Evolutionary conservation across 2,329 filamentous ascomycete genomes (phyloP), one percentile per base, ranked within the genome.

Genomic region (Nannizziopsis arthrosporioides): DNA sequence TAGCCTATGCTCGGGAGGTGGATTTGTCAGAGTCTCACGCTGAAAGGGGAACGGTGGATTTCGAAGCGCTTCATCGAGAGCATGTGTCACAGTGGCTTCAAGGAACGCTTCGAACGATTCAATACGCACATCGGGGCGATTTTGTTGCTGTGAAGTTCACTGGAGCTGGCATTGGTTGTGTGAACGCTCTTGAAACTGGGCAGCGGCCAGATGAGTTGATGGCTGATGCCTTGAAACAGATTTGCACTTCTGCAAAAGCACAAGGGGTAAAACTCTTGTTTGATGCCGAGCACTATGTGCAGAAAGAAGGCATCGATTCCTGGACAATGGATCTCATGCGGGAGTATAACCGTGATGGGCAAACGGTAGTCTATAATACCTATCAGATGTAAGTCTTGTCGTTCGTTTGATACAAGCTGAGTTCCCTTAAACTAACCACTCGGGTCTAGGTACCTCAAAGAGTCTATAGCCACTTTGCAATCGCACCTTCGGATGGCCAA

Each of bases 131-230:
- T 30, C 57, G 66, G n/a, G 72, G 71, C 3, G 73, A 76, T 52
- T 75, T 71, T 53, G 61, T 76, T 34, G 73, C 70, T 15, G 59
- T 77, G 48, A 76, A 76, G 68, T 73, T 92, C 73, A 88, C 84
- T 1, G 88, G 88, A 7, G 84, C 89, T 8, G 88, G 54, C n/a
- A 38, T 49, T 22, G 50, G 51, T 38, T 49, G 49, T 43, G 54
- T 55, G 18, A 37, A 53, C 11, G 31, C 49, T 34, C 39, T 55
- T 22, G 54, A 54, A 38, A 42, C 48, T 14, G 52, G 54, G 5
- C 42, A 46, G 14, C 37, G 41, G 14, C 50, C 51, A 36, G 54
- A 55, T 34, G 34, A 22, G 9, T 19, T 50, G n/a, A 53, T 55
- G 43, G 36, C 47, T 30, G 48, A 53, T 34, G 54, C 54, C 2